Evolutionary conservation across 177 flowering plant genomes (phyloP), one percentile per base, ranked within the genome.

Genomic region (Vitis hybrid): DNA sequence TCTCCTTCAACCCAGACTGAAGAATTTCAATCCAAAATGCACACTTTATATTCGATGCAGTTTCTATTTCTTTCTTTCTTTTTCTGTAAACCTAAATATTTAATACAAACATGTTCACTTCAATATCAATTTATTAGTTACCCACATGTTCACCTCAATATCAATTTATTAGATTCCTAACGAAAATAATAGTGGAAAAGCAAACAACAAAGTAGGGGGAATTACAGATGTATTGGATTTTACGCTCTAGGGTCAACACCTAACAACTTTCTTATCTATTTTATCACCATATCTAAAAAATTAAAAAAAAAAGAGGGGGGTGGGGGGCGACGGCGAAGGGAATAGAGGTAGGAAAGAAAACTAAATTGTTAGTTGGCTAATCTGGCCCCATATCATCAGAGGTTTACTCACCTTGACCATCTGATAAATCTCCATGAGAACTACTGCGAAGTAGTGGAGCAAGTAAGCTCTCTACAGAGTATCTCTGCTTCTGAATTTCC

Each of bases 401-500:
- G 49, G 68, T 74, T 75, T 50, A 71, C 49, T 73, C 70, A 73
- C 66, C 79, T 60, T 57, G 62, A 59, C 67, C 30, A 65, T 71
- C 70, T 63, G 75, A 35, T 60, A 66, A 54, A 35, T 65, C 52
- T 51, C 70, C 70, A 14, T 40, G 51, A 70, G 55, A 69, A 32
- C 62, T 40, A 68, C 72, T 69, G 21, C 61, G 62, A 30, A 87
- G 82, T 10, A 87, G 64, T 16, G 86, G 84, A 70, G 81, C 73
- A 32, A 89, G 74, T 62, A 82, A 52, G 32, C 75, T 79, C 74
- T 76, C 73, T 15, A 85, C 83, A 56, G 72, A 70, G 10, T 86
- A 85, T 75, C 87, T 81, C 64, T 81, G 88, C 81, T 82, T 82
- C 12, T 54, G 55, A 16, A 65, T 81, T 80, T 87, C 88, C 61